Conservation (phyloP, 179 eudicot species). For the Silene coronaria region DNA sequence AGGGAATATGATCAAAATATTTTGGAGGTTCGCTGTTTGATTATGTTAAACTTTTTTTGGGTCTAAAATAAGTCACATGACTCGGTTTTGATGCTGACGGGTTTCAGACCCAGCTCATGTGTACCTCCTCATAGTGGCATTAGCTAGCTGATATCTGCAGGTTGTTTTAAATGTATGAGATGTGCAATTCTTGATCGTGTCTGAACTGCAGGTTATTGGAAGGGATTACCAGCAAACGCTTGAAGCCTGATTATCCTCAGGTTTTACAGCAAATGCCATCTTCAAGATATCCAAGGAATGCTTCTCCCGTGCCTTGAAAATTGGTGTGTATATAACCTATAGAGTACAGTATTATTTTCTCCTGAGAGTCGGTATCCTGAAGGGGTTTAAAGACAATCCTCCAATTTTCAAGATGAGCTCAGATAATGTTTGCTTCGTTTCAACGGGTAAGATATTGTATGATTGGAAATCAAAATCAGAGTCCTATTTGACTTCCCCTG, state of each 20-base stretch:
- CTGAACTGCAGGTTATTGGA: constrained; percentile 38
- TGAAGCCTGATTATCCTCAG: constrained; percentile 46
- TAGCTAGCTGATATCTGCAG: too few relatives aligned
- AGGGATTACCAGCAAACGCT: constrained; percentile 45
- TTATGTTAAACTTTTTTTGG: too few relatives aligned
- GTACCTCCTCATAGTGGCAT: neutral
- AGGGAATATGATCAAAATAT: too few relatives aligned
- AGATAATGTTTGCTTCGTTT: neutral
- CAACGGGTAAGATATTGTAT: neutral
- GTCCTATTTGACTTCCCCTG: neutral
- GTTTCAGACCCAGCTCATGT: too few relatives aligned
- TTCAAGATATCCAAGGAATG: constrained; percentile 43
- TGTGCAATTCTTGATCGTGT: constrained; percentile 6
- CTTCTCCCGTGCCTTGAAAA: constrained; percentile 51
- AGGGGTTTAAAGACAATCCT: neutral
- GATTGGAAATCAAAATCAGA: neutral
- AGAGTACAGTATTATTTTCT: neutral
- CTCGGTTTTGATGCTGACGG: too few relatives aligned
- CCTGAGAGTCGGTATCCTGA: neutral
- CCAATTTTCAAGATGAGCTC: neutral
- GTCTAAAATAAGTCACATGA: too few relatives aligned
- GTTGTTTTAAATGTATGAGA: neutral
- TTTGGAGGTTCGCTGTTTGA: too few relatives aligned
- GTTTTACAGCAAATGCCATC: constrained; percentile 50
- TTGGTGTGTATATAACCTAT: neutral